Conservation (phyloP, 179 eudicot species). For the Vitellaria paradoxa region DNA sequence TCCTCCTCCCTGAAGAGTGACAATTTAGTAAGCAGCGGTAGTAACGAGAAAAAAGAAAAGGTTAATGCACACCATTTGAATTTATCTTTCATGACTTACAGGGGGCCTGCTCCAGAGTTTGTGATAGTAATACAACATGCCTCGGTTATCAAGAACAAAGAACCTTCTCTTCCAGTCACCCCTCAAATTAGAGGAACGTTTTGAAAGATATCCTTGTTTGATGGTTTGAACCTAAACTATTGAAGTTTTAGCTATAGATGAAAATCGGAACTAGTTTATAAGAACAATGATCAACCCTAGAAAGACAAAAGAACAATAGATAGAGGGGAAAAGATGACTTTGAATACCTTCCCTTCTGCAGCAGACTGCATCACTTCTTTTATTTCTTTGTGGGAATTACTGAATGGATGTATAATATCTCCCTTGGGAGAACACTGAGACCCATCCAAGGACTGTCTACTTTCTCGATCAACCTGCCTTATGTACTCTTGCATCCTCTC, state of each 20-base stretch:
- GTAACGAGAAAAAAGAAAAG: conserved; percentile 9
- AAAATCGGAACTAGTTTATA: not conserved
- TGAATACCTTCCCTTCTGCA: conserved; percentile 76
- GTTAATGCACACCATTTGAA: not conserved
- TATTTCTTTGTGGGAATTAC: conserved; percentile 63
- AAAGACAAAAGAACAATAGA: not conserved
- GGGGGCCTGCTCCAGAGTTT: conserved; percentile 69
- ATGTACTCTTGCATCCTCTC: conserved; percentile 79
- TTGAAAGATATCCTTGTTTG: conserved; percentile 83
- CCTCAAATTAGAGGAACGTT: conserved; percentile 86
- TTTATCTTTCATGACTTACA: conserved; percentile 39
- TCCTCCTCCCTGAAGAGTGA: conserved; percentile 42
- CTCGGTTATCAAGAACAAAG: conserved; percentile 85
- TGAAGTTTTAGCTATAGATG: conserved; percentile 24
- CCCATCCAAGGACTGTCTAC: conserved; percentile 43
- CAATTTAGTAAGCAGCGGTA: not conserved
- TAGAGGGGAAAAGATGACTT: conserved; percentile 7
- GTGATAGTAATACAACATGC: conserved; percentile 85
- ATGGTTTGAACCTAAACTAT: conserved; percentile 78
- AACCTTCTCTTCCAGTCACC: conserved; percentile 88
- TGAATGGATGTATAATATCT: conserved; percentile 43
- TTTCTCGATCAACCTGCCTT: conserved; percentile 66
- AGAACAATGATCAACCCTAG: not conserved
- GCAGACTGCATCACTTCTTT: conserved; percentile 83
- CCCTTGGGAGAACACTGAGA: conserved; percentile 30